Percentiles rank a stretch among this genome's conserved stretches.
These are phyloP conservation scores for Volvox reticuliferus DNA, from an alignment of 139 green algal genomes.

Conservation along the genomic window DNA sequence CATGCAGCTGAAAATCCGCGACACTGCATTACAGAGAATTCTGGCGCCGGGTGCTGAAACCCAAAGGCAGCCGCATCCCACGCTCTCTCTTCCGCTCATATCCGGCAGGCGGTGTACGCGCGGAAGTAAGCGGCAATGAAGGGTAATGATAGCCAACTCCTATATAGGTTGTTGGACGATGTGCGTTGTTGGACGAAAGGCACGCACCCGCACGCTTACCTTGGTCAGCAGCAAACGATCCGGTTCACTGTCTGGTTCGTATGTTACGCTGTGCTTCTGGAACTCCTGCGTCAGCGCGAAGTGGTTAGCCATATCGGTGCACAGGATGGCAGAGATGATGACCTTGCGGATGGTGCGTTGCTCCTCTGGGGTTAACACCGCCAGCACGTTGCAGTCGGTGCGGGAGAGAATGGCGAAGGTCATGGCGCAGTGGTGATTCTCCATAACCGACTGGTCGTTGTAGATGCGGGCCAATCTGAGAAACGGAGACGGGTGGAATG, in stretches of 20 bases:
- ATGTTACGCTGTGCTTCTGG: constrained; percentile 50
- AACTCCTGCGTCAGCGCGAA: constrained; percentile 69
- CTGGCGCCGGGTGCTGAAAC: no score
- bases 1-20: no score
- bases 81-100: no score
- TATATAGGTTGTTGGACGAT: no score
- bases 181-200: neutral
- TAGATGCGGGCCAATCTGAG: constrained; percentile 66
- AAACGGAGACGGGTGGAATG: neutral
- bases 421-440: constrained; percentile 85
- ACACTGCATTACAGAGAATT: no score
- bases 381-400: constrained; percentile 62
- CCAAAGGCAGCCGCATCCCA: no score
- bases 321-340: constrained; percentile 71
- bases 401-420: constrained; percentile 71
- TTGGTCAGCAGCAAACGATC: constrained; percentile 71
- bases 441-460: constrained; percentile 76
- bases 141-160: no score
- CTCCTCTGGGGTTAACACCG: constrained; percentile 18
- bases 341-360: constrained; percentile 56
- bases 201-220: neutral
- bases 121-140: no score
- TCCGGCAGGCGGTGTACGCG: no score
- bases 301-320: constrained; percentile 81
- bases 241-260: constrained; percentile 59